phyloP scores from a whole-genome alignment of 495 filamentous ascomycete genomes.

The Trichocladium uniseriatum region DNA sequence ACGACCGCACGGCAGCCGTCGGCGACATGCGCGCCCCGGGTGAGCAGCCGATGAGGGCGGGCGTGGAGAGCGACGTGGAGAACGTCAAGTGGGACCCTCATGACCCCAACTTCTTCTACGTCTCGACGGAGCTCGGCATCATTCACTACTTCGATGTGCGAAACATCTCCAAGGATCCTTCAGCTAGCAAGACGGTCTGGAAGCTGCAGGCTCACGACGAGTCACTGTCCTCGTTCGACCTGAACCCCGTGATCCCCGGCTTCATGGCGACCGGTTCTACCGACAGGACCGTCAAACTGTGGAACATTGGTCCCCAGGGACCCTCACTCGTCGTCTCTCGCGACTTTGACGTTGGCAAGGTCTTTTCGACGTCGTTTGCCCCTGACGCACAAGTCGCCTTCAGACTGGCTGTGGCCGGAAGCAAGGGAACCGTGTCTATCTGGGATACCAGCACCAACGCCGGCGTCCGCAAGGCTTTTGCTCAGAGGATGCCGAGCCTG shows the following conservation, averaged over 20 bases:
- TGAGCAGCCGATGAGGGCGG: slow-evolving; percentile 67
- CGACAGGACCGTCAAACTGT: slow-evolving; percentile 92
- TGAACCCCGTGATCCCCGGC: slow-evolving; percentile 80
- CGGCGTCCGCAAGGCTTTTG: slow-evolving; percentile 82
- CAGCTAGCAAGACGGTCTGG: slow-evolving; percentile 78
- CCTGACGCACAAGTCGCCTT: slow-evolving; percentile 86
- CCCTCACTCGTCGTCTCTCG: slow-evolving; percentile 86
- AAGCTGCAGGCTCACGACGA: slow-evolving; percentile 90
- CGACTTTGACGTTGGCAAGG: slow-evolving; percentile 85
- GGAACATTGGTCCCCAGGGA: slow-evolving; percentile 72
- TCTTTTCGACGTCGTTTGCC: slow-evolving; percentile 84
- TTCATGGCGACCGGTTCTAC: slow-evolving; percentile 87
- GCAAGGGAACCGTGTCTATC: slow-evolving; percentile 84
- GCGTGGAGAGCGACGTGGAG: slow-evolving; percentile 92
- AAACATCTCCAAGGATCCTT: slow-evolving; percentile 54
- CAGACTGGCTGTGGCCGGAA: slow-evolving; percentile 84
- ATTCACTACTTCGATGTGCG: slow-evolving; percentile 83
- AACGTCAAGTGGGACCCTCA: slow-evolving; percentile 87
- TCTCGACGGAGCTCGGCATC: slow-evolving; percentile 82
- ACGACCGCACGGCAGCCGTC: slow-evolving; percentile 84
- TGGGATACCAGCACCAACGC: slow-evolving; percentile 96
- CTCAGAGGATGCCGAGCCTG: slow-evolving; percentile 48
- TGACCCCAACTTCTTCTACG: slow-evolving; percentile 85
- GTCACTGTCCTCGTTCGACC: slow-evolving; percentile 87
- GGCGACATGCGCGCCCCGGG: slow-evolving; percentile 90